Evolutionary conservation across 768 basidiomycete genomes (phyloP).

Genomic region (Leucogyrophana mollusca): DNA sequence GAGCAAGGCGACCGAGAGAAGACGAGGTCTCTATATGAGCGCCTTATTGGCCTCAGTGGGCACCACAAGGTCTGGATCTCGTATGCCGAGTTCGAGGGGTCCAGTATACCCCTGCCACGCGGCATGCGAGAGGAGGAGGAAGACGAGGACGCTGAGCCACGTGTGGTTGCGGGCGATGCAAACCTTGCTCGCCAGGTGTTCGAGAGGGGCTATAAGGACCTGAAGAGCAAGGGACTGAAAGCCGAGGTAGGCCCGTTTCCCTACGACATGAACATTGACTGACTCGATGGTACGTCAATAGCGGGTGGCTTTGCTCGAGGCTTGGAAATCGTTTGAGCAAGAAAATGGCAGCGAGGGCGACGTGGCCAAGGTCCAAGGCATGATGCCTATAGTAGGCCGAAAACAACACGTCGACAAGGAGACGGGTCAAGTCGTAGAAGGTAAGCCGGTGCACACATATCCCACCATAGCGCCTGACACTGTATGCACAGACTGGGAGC

Average conservation of each 20-base stretch:
- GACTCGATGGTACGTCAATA: slow-evolving; percentile 26
- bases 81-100: slow-evolving; percentile 90
- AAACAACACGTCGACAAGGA: slow-evolving; percentile 80
- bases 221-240: slow-evolving; percentile 80
- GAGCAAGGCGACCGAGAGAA: slow-evolving; percentile 84
- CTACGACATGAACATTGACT: slow-evolving; percentile 1
- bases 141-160: slow-evolving; percentile 47
- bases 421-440: slow-evolving; percentile 85
- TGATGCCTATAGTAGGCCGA: slow-evolving; percentile 93
- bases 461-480: background rate
- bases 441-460: slow-evolving; percentile 36
- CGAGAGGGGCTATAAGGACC: slow-evolving; percentile 82
- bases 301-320: slow-evolving; percentile 90
- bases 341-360: slow-evolving; percentile 71
- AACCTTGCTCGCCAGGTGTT: slow-evolving; percentile 75
- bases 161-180: slow-evolving; percentile 71
- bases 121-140: slow-evolving; percentile 68
- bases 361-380: slow-evolving; percentile 78
- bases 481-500: slow-evolving; percentile 76
- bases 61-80: slow-evolving; percentile 98
- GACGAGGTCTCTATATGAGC: slow-evolving; percentile 85
- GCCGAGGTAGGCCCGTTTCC: slow-evolving; percentile 73
- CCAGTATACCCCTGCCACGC: slow-evolving; percentile 63
- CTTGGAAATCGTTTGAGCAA: slow-evolving; percentile 95
- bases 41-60: slow-evolving; percentile 79